Evolutionary conservation across 495 filamentous ascomycete species (phyloP).

Genomic region (Talaromyces ruber): DNA sequence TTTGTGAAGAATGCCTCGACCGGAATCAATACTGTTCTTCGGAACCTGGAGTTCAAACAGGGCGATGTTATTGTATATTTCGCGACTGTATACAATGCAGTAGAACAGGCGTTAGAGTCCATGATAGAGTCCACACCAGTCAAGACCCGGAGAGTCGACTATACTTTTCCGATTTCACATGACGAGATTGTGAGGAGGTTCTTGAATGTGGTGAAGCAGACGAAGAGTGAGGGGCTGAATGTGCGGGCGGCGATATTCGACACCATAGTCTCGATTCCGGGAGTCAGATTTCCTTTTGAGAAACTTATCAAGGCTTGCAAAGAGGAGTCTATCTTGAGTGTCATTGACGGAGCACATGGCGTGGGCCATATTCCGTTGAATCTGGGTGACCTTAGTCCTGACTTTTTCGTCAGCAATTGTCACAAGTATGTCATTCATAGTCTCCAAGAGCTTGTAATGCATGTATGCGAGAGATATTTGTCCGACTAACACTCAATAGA

Average conservation of each 20-base stretch:
- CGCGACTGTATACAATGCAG: constrained; percentile 67
- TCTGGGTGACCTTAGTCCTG: constrained; percentile 53
- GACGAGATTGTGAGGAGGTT: constrained; percentile 48
- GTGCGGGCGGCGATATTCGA: constrained; percentile 68
- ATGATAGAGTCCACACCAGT: constrained; percentile 50
- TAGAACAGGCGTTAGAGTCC: constrained; percentile 61
- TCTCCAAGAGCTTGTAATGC: background rate
- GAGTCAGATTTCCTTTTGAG: constrained; percentile 73
- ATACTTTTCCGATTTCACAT: constrained; percentile 52
- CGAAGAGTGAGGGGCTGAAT: constrained; percentile 32
- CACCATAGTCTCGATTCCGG: constrained; percentile 64
- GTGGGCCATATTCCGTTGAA: constrained; percentile 69
- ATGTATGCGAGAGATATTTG: background rate
- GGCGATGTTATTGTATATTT: constrained; percentile 62
- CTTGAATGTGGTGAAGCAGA: constrained; percentile 31
- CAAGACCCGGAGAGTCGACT: constrained; percentile 27
- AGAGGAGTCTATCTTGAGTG: constrained; percentile 50
- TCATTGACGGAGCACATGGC: constrained; percentile 78
- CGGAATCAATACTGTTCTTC: constrained; percentile 71
- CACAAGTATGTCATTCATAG: constrained; percentile 54
- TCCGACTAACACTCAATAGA: constrained; percentile 19
- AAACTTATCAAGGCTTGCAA: constrained; percentile 50
- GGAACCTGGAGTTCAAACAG: constrained; percentile 52
- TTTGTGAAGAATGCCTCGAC: constrained; percentile 77
- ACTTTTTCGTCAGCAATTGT: constrained; percentile 78